These are phyloP conservation scores for Peronosclerospora sorghi DNA, from an alignment of 352 stramenopile species.

Conservation along the genomic window DNA sequence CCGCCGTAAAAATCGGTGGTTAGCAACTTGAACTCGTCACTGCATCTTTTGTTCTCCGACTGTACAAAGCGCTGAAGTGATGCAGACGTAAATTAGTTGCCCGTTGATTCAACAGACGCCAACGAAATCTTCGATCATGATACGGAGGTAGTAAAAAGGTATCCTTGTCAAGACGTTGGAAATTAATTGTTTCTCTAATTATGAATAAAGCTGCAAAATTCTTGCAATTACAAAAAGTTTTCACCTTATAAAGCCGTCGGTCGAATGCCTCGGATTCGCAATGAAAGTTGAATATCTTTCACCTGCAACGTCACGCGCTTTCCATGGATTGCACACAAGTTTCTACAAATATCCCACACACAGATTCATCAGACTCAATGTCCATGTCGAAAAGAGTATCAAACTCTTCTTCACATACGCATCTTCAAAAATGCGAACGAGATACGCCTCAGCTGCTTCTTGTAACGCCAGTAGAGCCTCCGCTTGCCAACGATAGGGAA, in stretches of 20 bases:
- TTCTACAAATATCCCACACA: slow-evolving; percentile 32
- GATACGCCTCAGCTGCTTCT: slow-evolving; percentile 91
- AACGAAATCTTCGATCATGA: too few relatives aligned
- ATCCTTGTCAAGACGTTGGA: too few relatives aligned
- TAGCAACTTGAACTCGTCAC: slow-evolving; percentile 1
- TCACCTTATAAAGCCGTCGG: slow-evolving; percentile 18
- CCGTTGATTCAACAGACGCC: too few relatives aligned
- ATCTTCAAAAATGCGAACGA: slow-evolving; percentile 93
- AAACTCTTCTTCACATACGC: slow-evolving; percentile 39
- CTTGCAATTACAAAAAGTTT: not conserved
- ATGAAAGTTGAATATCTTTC: slow-evolving; percentile 91
- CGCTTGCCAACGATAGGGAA: slow-evolving; percentile 84
- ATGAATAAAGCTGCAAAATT: too few relatives aligned
- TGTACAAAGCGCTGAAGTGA: too few relatives aligned
- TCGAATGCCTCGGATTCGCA: slow-evolving; percentile 81
- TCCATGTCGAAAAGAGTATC: not conserved
- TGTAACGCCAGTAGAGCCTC: slow-evolving; percentile 88
- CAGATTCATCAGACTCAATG: not conserved
- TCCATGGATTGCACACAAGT: slow-evolving; percentile 93
- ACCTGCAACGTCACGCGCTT: slow-evolving; percentile 94
- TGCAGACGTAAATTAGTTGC: too few relatives aligned
- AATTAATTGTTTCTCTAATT: too few relatives aligned
- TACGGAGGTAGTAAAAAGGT: too few relatives aligned
- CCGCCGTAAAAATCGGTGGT: slow-evolving; percentile 5
- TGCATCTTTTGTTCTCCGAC: too few relatives aligned